Percentiles rank a stretch among this genome's conserved stretches.
phyloP scores from a whole-genome alignment of 1,139 yeast genomes.

The Yamadazyma spencermartinsiae region DNA sequence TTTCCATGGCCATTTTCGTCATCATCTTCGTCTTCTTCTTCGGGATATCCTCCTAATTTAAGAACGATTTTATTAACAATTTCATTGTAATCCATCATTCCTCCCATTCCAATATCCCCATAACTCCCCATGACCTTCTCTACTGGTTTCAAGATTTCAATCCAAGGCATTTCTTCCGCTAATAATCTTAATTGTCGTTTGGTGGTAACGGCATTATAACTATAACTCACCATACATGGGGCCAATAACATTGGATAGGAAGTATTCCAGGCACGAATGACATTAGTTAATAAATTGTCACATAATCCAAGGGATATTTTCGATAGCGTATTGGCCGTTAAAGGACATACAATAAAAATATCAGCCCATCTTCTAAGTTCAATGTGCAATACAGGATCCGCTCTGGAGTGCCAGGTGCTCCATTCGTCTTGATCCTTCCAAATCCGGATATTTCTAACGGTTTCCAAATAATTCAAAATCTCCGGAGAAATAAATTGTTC shows the following conservation, averaged over 20 bases:
- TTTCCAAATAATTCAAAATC: constrained; percentile 39
- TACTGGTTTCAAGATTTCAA: constrained; percentile 83
- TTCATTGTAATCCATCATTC: constrained; percentile 90
- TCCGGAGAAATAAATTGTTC: constrained; percentile 76
- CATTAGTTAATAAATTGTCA: constrained; percentile 84
- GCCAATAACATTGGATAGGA: constrained; percentile 85
- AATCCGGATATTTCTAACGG: constrained; percentile 51
- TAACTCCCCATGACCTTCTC: constrained; percentile 91
- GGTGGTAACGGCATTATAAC: constrained; percentile 85
- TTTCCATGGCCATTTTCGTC: constrained; percentile 51
- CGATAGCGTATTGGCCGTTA: constrained; percentile 89
- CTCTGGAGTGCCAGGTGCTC: constrained; percentile 80
- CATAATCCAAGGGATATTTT: constrained; percentile 88
- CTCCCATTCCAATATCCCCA: constrained; percentile 95
- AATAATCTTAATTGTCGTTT: constrained; percentile 75
- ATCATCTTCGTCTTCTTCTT: constrained; percentile 78
- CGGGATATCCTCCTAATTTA: constrained; percentile 87
- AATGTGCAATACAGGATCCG: constrained; percentile 91
- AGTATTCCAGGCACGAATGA: constrained; percentile 89
- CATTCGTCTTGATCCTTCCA: constrained; percentile 95
- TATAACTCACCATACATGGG: constrained; percentile 92
- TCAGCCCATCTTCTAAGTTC: constrained; percentile 97
- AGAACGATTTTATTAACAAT: constrained; percentile 81
- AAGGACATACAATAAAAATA: constrained; percentile 81
- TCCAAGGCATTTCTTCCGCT: constrained; percentile 88